Percentiles rank a stretch among this genome's conserved stretches.
Evolutionary conservation across 768 basidiomycete genomes (phyloP).

Genomic region (Boletus pseudo-olivaceus): DNA sequence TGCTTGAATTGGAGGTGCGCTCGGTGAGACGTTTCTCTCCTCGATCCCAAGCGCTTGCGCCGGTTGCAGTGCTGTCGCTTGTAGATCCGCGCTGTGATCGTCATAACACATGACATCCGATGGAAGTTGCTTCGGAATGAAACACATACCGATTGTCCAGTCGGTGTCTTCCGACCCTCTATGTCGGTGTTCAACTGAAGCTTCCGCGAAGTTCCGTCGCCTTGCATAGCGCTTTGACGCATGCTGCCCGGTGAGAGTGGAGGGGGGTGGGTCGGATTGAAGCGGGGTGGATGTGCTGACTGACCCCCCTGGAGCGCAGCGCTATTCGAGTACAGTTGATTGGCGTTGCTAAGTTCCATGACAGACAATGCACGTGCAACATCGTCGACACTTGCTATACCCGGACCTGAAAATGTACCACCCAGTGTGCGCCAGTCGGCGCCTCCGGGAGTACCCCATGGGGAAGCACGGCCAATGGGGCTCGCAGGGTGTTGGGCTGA

Average conservation of each 20-base stretch:
- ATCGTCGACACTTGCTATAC: conserved; percentile 56
- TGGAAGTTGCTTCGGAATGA: conserved; percentile 39
- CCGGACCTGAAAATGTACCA: conserved; percentile 30
- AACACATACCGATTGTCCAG: conserved; percentile 48
- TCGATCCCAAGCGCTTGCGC: conserved; percentile 56
- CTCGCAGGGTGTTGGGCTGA: conserved; percentile 47
- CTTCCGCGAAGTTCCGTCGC: conserved; percentile 41
- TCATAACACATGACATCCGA: conserved; percentile 32
- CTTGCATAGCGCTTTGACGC: conserved; percentile 39
- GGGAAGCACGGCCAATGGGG: conserved; percentile 59
- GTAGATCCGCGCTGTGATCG: conserved; percentile 36
- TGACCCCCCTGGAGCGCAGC: conserved; percentile 43
- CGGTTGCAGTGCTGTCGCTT: conserved; percentile 31
- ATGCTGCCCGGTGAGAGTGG: conserved; percentile 39
- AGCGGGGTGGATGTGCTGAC: conserved; percentile 64
- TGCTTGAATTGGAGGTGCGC: conserved; percentile 65
- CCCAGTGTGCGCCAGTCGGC: conserved; percentile 58
- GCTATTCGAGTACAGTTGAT: conserved; percentile 28
- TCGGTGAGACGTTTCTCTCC: conserved; percentile 55
- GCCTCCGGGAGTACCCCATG: conserved; percentile 53
- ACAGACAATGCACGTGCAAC: conserved; percentile 70
- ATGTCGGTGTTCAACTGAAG: conserved; percentile 60
- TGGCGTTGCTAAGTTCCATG: conserved; percentile 51
- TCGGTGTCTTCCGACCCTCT: conserved; percentile 63
- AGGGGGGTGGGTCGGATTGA: conserved; percentile 49